phyloP scores from a whole-genome alignment of 2,329 filamentous ascomycete genomes.

The Colletotrichum spaethianum region DNA sequence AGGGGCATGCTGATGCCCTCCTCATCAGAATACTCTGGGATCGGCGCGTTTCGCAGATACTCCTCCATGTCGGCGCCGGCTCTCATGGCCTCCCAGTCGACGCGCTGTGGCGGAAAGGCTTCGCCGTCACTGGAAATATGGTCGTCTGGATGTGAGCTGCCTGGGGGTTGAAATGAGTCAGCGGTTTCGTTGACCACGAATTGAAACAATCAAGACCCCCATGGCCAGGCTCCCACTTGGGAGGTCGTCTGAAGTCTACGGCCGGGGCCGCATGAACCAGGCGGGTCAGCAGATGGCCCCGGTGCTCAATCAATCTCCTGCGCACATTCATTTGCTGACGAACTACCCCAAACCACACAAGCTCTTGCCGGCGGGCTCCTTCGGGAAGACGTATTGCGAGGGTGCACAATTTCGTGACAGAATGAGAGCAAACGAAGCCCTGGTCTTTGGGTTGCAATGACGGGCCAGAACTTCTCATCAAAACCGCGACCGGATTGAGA shows the following conservation, averaged over 20 bases:
- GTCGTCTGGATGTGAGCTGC: conserved; percentile 35
- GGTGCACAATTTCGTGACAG: neutral
- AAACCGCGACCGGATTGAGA: neutral
- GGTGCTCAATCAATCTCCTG: neutral
- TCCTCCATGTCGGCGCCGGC: conserved; percentile 37
- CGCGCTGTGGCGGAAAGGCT: conserved; percentile 36
- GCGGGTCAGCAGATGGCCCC: conserved; percentile 7
- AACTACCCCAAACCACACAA: neutral
- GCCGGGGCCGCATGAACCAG: conserved; percentile 18
- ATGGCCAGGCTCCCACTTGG: conserved; percentile 15
- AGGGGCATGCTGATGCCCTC: conserved; percentile 30
- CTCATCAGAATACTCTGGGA: conserved; percentile 39
- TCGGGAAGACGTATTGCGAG: neutral
- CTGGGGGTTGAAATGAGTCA: conserved; percentile 32
- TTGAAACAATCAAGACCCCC: conserved; percentile 18
- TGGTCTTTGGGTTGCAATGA: neutral
- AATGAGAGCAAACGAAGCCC: neutral
- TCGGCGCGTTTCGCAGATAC: conserved; percentile 32
- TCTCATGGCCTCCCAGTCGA: conserved; percentile 40
- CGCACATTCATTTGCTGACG: neutral
- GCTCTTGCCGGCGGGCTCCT: neutral
- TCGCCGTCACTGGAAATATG: conserved; percentile 37
- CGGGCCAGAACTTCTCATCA: neutral
- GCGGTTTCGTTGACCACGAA: conserved; percentile 6
- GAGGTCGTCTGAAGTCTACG: conserved; percentile 23